Base-by-base conservation (phyloP, 2,329 filamentous ascomycete species). In the Westerdykella ornata region DNA sequence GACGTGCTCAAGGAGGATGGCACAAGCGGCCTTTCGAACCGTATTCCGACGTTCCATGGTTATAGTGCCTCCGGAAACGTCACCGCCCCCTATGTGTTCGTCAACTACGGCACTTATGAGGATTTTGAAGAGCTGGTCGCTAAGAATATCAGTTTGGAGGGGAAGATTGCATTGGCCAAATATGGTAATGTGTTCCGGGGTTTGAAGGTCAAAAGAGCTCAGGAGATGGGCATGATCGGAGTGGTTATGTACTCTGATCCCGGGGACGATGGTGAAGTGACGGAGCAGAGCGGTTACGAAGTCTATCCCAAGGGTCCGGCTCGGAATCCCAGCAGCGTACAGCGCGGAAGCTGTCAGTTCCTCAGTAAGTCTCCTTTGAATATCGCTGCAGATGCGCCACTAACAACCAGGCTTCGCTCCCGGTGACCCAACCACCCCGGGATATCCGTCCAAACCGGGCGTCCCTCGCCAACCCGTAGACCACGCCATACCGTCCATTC, bases 51-150 rank as follows among this genome's bases (percentile, higher is more conserved):
- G 0, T 97, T 97, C 70, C 90, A 97, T 60, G 92, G 90, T 39
- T 97, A 96, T 66, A 94, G 88, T 3, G 88, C 88, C 4, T 89
- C 75, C 45, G 90, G 90, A 19, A 94, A 97, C 63, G 90, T 94
- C 36, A 96, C 90, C 0, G 88, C 80, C 2, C 78, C 80, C 12
- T 92, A 86, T 51, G 85, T 95, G 22, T 97, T 84, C 58, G 88
- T 86, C 62, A 96, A 96, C 66, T 94, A 92, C 57, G 90, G 89
- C 39, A 92, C 85, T 0, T 94, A 82, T 59, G 70, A 76, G 49
- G 90, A 97, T 61, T 97, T 82, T 51, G 84, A 92, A 53, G 88
- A 94, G 49, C 74, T 97, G 12, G 59, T 84, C 33, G 75, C 79
- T 30, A 83, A 85, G 29, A 87, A 88, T 50, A 68, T 96, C 43